Evolutionary conservation across 495 filamentous ascomycete species (phyloP).

Genomic region (Neurospora sp.): DNA sequence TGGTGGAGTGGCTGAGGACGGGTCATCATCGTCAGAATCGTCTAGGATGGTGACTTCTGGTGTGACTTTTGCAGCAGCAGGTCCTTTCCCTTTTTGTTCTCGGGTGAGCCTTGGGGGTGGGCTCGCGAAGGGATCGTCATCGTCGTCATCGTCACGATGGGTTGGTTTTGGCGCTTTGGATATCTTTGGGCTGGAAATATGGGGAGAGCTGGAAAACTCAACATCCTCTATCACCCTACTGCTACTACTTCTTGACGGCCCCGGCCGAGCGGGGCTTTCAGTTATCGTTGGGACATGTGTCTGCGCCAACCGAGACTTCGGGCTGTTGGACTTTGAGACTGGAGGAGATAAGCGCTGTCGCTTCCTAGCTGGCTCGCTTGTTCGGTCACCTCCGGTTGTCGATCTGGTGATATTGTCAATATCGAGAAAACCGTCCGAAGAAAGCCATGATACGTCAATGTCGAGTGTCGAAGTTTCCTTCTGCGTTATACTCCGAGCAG

Average conservation of each 20-base stretch:
- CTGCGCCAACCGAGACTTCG: not conserved
- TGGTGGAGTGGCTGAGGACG: conserved; percentile 13
- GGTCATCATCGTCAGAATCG: conserved; percentile 1
- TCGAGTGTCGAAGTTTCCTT: not conserved
- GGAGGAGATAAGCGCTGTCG: not conserved
- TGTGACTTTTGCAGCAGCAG: not conserved
- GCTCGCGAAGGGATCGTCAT: not conserved
- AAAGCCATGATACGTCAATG: not conserved
- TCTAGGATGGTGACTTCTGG: not conserved
- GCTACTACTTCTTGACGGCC: conserved; percentile 8
- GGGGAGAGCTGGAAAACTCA: conserved; percentile 13
- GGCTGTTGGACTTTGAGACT: not conserved
- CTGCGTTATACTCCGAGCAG: not conserved
- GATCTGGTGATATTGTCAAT: not conserved
- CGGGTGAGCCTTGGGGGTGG: not conserved
- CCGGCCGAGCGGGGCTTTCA: not conserved
- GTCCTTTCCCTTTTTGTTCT: not conserved
- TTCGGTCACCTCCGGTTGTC: not conserved
- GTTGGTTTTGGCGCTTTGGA: not conserved
- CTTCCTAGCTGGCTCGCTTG: not conserved
- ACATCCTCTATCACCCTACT: conserved; percentile 2
- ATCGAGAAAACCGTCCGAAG: not conserved
- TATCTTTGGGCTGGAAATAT: conserved; percentile 6
- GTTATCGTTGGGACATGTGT: not conserved
- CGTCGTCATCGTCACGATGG: not conserved